phyloP scores from a whole-genome alignment of 768 basidiomycete species.

The Russula abietina region DNA sequence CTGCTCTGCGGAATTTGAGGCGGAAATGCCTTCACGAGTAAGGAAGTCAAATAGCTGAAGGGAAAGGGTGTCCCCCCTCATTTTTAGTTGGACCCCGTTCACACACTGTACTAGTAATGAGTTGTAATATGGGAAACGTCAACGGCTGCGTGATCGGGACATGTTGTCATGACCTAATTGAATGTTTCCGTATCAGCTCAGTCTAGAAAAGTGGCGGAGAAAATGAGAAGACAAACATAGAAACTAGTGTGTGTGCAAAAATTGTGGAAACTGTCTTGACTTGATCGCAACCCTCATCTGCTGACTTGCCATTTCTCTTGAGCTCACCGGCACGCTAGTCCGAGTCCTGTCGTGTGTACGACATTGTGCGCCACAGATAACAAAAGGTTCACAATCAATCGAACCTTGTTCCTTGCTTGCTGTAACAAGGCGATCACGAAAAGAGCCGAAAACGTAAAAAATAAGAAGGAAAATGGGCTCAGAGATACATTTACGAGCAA shows the following conservation, averaged over 20 bases:
- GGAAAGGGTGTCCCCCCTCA: background rate
- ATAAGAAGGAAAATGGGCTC: background rate
- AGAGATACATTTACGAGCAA: conserved; percentile 18
- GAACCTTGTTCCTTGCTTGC: background rate
- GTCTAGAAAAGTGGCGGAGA: background rate
- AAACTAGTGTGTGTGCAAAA: background rate
- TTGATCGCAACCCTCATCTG: background rate
- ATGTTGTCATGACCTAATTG: conserved; percentile 6
- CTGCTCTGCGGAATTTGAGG: background rate
- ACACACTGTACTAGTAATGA: background rate
- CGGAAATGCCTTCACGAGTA: background rate
- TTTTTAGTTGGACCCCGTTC: background rate
- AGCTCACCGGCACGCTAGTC: background rate
- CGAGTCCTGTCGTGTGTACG: background rate
- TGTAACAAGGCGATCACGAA: background rate
- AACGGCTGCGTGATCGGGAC: background rate
- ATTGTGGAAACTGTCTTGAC: background rate
- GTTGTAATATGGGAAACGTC: background rate
- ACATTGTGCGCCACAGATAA: background rate
- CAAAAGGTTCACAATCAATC: background rate
- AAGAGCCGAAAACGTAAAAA: background rate
- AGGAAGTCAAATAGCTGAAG: background rate
- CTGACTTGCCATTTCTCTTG: background rate
- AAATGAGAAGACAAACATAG: background rate
- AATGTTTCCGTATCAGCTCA: background rate